phyloP scores from a whole-genome alignment of 2,329 filamentous ascomycete species.

The Alternaria novae-zelandiae region DNA sequence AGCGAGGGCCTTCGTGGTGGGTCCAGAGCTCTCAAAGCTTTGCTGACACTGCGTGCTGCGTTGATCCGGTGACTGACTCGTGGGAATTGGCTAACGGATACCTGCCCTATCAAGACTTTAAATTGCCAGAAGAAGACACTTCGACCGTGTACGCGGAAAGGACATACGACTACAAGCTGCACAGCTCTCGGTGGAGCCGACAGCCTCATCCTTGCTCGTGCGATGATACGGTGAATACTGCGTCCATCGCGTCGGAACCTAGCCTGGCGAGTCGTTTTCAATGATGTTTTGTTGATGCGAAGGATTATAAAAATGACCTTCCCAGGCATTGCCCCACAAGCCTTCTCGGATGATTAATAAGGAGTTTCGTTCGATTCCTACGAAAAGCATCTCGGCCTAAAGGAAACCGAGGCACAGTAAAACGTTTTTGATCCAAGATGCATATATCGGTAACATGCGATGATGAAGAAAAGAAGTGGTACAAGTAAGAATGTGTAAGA shows the following conservation, averaged over 20 bases:
- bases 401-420: background rate
- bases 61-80: slow-evolving; percentile 1
- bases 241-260: background rate
- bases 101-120: background rate
- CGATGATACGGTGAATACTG: background rate
- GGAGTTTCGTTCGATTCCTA: background rate
- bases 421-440: background rate
- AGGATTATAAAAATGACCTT: background rate
- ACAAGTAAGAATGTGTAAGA: background rate
- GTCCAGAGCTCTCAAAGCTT: background rate
- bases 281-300: background rate
- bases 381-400: background rate
- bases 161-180: background rate
- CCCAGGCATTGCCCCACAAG: background rate
- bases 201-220: background rate
- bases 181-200: background rate
- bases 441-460: background rate
- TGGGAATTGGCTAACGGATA: background rate
- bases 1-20: background rate
- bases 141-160: background rate
- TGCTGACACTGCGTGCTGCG: background rate
- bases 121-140: background rate
- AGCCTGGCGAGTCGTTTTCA: background rate
- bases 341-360: background rate
- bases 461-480: background rate